phyloP scores from a whole-genome alignment of 371 early-diverging fungal species.

The Mortierella sp. region DNA sequence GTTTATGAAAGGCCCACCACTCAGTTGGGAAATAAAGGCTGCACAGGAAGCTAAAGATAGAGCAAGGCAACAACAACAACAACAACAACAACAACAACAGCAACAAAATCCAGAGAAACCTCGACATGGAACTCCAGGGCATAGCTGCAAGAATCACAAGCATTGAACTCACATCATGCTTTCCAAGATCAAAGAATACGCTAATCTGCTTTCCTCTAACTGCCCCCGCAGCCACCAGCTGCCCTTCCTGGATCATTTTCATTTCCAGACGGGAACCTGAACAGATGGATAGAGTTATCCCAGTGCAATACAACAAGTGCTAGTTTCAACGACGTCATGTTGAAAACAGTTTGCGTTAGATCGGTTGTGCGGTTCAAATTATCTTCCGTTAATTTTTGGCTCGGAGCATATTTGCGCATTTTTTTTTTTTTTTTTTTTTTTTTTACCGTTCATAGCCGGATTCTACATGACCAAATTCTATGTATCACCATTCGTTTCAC shows the following conservation, averaged over 20 bases:
- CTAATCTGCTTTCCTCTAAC: not conserved
- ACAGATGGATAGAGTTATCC: too few species aligned
- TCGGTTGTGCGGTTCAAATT: not conserved
- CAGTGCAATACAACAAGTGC: not conserved
- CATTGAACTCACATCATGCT: conserved; percentile 9
- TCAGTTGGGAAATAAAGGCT: conserved; percentile 56
- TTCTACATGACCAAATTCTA: too few species aligned
- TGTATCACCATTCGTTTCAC: too few species aligned
- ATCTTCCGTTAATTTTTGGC: not conserved
- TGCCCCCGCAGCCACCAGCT: not conserved
- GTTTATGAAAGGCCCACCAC: conserved; percentile 54
- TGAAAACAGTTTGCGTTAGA: too few species aligned
- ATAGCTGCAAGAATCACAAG: conserved; percentile 38
- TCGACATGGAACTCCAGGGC: conserved; percentile 31
- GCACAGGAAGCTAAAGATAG: conserved; percentile 43
- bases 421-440: too few species aligned
- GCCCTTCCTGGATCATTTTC: not conserved
- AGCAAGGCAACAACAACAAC: conserved; percentile 16
- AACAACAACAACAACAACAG: conserved; percentile 13
- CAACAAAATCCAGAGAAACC: conserved; percentile 12
- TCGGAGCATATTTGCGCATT: too few species aligned
- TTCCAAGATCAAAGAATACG: too few species aligned
- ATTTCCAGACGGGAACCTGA: not conserved
- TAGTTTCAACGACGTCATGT: not conserved
- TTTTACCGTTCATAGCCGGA: too few species aligned